Conservation (phyloP, 257 asterid species). For the Solanum boliviense region DNA sequence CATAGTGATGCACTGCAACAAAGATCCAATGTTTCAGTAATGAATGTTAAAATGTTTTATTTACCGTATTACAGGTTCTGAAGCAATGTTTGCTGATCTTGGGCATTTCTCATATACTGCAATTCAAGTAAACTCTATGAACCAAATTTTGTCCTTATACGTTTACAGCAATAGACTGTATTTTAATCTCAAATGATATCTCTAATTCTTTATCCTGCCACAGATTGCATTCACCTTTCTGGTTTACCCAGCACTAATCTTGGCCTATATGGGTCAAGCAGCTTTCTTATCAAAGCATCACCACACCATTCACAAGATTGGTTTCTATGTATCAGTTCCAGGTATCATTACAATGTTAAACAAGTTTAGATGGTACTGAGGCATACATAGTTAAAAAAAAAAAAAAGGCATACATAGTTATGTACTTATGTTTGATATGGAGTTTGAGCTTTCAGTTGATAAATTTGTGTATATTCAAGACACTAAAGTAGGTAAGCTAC, state of each 20-base stretch:
- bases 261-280: constrained; percentile 99
- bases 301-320: constrained; percentile 56
- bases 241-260: constrained; percentile 86
- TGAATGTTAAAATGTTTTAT: neutral
- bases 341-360: constrained; percentile 27
- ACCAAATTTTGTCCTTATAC: neutral
- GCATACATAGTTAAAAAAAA: neutral
- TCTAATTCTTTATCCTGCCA: constrained; percentile 9
- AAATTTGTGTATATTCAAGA: neutral
- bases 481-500: neutral
- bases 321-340: constrained; percentile 90
- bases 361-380: neutral
- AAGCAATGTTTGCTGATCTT: constrained; percentile 98
- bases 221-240: constrained; percentile 94
- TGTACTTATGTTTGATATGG: neutral
- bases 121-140: constrained; percentile 49
- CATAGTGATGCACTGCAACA: neutral
- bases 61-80: constrained; percentile 54
- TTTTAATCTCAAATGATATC: neutral
- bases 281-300: constrained; percentile 86
- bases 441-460: neutral
- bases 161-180: neutral
- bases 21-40: neutral
- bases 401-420: neutral
- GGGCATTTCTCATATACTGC: constrained; percentile 93